Evolutionary conservation across 148 eudicot genomes (phyloP).

Genomic region (Camellia sinensis): DNA sequence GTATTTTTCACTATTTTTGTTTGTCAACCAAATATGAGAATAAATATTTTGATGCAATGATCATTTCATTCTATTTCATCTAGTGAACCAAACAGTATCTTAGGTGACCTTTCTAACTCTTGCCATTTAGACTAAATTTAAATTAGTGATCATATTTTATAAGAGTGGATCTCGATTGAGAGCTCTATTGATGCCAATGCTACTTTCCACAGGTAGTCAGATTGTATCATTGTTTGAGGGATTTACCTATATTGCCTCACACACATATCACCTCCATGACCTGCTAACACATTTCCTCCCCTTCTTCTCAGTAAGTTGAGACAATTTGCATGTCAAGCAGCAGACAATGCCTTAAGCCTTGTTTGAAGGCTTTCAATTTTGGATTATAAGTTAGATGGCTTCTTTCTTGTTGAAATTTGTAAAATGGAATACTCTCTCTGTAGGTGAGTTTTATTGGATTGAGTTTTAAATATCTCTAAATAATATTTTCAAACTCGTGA

Average conservation of each 20-base stretch:
- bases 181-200: constrained; percentile 79
- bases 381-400: constrained; percentile 29
- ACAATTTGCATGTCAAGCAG: constrained; percentile 62
- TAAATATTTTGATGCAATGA: too few relatives aligned
- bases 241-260: constrained; percentile 11
- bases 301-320: constrained; percentile 53
- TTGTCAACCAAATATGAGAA: too few relatives aligned
- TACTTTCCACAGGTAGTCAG: constrained; percentile 63
- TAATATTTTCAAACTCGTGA: constrained; percentile 9
- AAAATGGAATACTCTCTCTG: constrained; percentile 62
- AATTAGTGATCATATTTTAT: too few relatives aligned
- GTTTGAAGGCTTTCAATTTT: constrained; percentile 42
- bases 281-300: constrained; percentile 19
- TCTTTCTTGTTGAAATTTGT: constrained; percentile 33
- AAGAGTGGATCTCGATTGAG: too few relatives aligned
- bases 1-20: too few relatives aligned
- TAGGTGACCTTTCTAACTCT: too few relatives aligned
- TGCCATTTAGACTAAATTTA: too few relatives aligned
- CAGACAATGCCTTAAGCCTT: constrained; percentile 49
- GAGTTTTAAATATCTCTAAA: constrained; percentile 4
- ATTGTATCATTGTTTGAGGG: not conserved
- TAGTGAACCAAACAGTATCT: too few relatives aligned
- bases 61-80: too few relatives aligned
- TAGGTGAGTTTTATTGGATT: constrained; percentile 45
- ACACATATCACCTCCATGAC: not conserved